phyloP scores from a whole-genome alignment of 2,329 filamentous ascomycete genomes.

The Venturia carpophila region DNA sequence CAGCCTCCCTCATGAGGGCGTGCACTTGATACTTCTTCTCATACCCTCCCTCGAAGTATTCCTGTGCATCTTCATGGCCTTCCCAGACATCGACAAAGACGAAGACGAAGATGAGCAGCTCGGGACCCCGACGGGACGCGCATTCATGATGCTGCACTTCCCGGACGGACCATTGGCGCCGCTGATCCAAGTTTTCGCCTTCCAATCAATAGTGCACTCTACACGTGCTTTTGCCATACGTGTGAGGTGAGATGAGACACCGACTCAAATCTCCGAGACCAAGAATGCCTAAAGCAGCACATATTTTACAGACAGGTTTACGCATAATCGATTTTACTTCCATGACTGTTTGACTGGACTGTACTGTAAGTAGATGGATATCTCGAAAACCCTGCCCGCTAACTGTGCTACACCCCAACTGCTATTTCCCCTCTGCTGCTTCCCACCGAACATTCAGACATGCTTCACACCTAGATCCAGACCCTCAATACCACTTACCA shows the following conservation, averaged over 20 bases:
- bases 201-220: not conserved
- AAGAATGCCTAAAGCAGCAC: not conserved
- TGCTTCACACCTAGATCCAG: not conserved
- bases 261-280: not conserved
- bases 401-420: not conserved
- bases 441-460: not conserved
- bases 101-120: not conserved
- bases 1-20: not conserved
- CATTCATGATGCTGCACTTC: conserved; percentile 5
- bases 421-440: not conserved
- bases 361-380: not conserved
- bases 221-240: conserved; percentile 2
- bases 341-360: not conserved
- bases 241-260: not conserved
- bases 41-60: not conserved
- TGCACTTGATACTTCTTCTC: too few relatives aligned
- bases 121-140: conserved; percentile 10
- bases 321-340: not conserved
- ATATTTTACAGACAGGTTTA: not conserved
- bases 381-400: not conserved
- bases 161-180: conserved; percentile 2
- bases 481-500: not conserved
- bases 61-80: not conserved
- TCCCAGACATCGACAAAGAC: not conserved
- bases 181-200: conserved; percentile 1